Conservation (phyloP, 768 basidiomycete genomes). For the Cyathus striatus region DNA sequence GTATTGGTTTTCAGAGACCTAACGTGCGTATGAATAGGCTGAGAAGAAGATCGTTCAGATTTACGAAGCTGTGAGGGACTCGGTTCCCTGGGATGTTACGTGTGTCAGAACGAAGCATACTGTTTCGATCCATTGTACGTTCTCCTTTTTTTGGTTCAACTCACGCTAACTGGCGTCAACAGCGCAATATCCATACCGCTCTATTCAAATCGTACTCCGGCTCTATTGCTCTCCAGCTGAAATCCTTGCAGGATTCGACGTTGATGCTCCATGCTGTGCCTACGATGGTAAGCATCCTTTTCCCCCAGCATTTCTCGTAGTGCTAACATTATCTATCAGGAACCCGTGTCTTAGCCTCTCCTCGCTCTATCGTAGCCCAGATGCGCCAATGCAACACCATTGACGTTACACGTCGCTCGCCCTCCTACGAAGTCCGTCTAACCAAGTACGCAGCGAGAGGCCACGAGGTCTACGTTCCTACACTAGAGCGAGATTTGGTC, state of each 20-base stretch:
- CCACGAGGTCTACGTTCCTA: slow-evolving; percentile 56
- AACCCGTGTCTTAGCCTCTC: slow-evolving; percentile 60
- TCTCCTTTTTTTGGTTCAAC: too few species aligned
- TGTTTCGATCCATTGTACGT: slow-evolving; percentile 62
- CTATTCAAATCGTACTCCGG: slow-evolving; percentile 63
- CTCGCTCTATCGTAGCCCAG: slow-evolving; percentile 53
- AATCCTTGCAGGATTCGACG: slow-evolving; percentile 62
- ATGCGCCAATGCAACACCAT: slow-evolving; percentile 64
- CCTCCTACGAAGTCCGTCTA: slow-evolving; percentile 60
- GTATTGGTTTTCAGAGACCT: neutral
- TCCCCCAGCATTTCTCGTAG: too few species aligned
- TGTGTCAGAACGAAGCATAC: slow-evolving; percentile 65
- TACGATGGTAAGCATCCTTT: slow-evolving; percentile 35
- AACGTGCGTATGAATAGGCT: slow-evolving; percentile 29
- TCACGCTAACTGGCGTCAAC: neutral
- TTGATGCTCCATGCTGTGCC: slow-evolving; percentile 59
- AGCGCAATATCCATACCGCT: slow-evolving; percentile 65
- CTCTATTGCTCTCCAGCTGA: slow-evolving; percentile 61
- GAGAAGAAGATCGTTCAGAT: slow-evolving; percentile 55
- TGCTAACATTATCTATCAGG: too few species aligned
- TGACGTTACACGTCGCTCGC: slow-evolving; percentile 58
- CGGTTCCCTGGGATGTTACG: slow-evolving; percentile 65
- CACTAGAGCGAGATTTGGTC: slow-evolving; percentile 43
- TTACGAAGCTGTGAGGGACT: slow-evolving; percentile 60
- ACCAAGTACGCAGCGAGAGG: slow-evolving; percentile 51